Evolutionary conservation across 495 filamentous ascomycete genomes (phyloP).

Genomic region (Neurospora sp.): DNA sequence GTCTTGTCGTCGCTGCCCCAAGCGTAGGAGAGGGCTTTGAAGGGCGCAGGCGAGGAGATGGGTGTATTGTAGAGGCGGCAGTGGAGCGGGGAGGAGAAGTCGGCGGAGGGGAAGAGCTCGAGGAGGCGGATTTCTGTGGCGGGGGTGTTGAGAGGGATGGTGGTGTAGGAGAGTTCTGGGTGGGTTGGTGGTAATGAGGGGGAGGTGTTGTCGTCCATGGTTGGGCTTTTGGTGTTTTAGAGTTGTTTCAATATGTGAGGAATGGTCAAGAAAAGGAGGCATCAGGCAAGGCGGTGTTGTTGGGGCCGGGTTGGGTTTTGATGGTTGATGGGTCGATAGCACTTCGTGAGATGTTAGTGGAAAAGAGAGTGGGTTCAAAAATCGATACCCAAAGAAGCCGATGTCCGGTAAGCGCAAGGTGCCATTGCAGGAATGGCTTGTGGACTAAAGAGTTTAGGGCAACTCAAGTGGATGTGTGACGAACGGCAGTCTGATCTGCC

Average conservation of each 20-base stretch:
- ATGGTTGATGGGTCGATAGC: no score
- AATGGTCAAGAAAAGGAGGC: no score
- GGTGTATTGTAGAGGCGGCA: conserved; percentile 6
- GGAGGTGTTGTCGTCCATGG: not conserved
- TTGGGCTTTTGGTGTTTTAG: not conserved
- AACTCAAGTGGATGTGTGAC: not conserved
- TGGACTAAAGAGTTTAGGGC: not conserved
- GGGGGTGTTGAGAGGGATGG: not conserved
- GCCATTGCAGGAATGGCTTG: not conserved
- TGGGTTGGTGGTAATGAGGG: not conserved
- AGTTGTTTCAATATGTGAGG: no score
- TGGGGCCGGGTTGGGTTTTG: no score
- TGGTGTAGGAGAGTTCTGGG: not conserved
- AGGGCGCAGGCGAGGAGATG: not conserved
- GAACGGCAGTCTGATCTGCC: no score
- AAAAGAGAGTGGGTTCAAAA: no score
- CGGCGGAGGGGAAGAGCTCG: not conserved
- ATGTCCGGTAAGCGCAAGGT: not conserved
- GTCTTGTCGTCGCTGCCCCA: conserved; percentile 2
- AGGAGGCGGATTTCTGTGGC: conserved; percentile 1
- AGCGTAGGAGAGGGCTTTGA: conserved; percentile 7
- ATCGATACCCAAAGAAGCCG: no score
- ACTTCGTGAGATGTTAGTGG: no score
- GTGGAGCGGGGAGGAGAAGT: not conserved
- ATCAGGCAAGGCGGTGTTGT: no score